Conservation (phyloP, 176 grass and related monocot genomes). For the Alopecurus myosuroides region DNA sequence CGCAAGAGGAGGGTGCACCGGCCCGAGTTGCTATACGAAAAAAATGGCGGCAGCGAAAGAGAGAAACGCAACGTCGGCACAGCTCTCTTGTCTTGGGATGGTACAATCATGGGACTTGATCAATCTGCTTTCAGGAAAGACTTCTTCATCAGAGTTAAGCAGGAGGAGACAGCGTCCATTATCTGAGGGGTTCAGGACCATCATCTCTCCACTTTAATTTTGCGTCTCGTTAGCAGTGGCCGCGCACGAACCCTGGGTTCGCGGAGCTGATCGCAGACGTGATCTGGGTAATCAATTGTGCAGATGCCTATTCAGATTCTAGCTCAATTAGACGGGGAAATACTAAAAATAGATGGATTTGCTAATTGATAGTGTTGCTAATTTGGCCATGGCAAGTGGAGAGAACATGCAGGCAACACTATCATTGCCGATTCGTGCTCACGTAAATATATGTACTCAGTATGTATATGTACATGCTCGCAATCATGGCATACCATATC, state of each 20-base stretch:
- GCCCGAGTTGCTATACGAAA: no score
- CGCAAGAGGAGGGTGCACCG: no score
- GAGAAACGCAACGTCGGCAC: not conserved
- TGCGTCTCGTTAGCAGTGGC: not conserved
- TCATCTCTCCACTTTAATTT: not conserved
- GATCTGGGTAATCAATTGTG: not conserved
- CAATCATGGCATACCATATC: not conserved
- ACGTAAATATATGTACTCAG: not conserved
- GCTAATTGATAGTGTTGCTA: no score
- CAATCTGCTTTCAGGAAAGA: not conserved
- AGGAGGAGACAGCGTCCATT: slow-evolving; percentile 18
- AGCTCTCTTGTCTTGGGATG: not conserved
- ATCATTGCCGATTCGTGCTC: slow-evolving; percentile 25
- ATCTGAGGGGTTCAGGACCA: slow-evolving; percentile 17
- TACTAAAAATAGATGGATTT: not conserved
- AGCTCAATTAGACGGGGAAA: not conserved
- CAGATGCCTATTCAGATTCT: not conserved
- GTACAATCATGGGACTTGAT: not conserved
- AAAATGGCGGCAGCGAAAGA: not conserved
- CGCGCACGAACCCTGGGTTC: not conserved
- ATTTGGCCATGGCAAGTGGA: not conserved
- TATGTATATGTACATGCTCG: not conserved
- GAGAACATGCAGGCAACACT: slow-evolving; percentile 31
- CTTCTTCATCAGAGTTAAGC: no score
- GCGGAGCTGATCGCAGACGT: slow-evolving; percentile 2